phyloP scores from a whole-genome alignment of 1,139 yeast species.

The Diutina catenulata region DNA sequence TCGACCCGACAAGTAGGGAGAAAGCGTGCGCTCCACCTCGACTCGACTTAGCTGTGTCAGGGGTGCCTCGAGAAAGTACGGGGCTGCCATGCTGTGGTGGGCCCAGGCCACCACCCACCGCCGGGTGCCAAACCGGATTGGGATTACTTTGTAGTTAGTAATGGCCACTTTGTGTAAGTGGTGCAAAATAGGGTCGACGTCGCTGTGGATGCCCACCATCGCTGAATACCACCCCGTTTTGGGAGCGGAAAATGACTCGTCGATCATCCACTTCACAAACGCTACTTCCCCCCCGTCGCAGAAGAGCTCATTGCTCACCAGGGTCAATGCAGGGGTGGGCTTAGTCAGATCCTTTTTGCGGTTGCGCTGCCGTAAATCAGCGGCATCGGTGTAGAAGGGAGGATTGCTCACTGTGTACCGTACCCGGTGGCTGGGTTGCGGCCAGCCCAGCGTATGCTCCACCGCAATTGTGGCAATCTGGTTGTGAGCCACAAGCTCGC shows the following conservation, averaged over 20 bases:
- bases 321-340: background rate
- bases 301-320: background rate
- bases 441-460: background rate
- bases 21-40: too few species aligned
- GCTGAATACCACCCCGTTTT: slow-evolving; percentile 2
- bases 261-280: slow-evolving; percentile 4
- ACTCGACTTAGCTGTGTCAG: too few species aligned
- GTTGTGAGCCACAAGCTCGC: background rate
- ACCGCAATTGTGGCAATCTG: background rate
- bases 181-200: background rate
- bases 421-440: background rate
- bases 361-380: background rate
- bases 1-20: too few species aligned
- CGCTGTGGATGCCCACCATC: slow-evolving; percentile 1
- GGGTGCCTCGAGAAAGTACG: background rate
- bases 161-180: background rate
- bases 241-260: background rate
- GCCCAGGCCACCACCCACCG: slow-evolving; percentile 4
- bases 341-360: background rate
- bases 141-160: background rate
- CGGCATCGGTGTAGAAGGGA: background rate
- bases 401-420: slow-evolving; percentile 1
- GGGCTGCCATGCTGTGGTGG: background rate
- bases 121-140: background rate
- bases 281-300: background rate